These are phyloP conservation scores for Aphanocladium album DNA, from an alignment of 2,329 filamentous ascomycete genomes.

Conservation along the genomic window DNA sequence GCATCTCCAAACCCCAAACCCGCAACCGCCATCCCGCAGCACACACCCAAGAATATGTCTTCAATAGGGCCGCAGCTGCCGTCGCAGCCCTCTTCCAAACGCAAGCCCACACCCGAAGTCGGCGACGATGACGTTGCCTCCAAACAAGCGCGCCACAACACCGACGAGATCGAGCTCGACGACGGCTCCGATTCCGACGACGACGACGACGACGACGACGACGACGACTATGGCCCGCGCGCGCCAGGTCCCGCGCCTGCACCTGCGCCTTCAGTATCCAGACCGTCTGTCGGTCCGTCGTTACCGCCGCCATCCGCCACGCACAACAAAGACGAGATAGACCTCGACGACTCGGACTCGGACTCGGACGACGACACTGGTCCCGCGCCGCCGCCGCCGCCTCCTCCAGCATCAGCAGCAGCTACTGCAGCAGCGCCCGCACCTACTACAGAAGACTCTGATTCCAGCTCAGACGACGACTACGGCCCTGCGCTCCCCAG, in stretches of 20 bases:
- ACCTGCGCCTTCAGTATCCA: constrained; percentile 16
- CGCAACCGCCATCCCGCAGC: constrained; percentile 20
- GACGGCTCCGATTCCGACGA: constrained; percentile 36
- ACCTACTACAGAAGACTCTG: constrained; percentile 25
- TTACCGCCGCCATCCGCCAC: constrained; percentile 12
- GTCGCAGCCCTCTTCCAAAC: constrained; percentile 57
- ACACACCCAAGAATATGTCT: constrained; percentile 50
- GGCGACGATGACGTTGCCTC: constrained; percentile 21
- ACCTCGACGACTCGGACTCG: constrained; percentile 33
- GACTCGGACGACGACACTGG: constrained; percentile 27
- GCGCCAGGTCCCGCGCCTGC: constrained; percentile 14
- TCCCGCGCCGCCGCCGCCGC: constrained; percentile 32
- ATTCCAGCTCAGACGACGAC: constrained; percentile 38
- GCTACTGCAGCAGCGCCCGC: constrained; percentile 30
- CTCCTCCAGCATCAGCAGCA: constrained; percentile 31
- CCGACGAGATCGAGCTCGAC: constrained; percentile 43
- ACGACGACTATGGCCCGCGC: constrained; percentile 38
- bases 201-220: no score
- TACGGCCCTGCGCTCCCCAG: constrained; percentile 56
- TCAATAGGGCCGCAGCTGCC: constrained; percentile 68
- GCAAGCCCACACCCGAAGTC: constrained; percentile 50
- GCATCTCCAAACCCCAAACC: background rate
- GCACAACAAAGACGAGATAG: constrained; percentile 37
- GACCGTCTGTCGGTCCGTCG: constrained; percentile 20
- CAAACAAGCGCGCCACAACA: constrained; percentile 43